Evolutionary conservation across 2,329 filamentous ascomycete genomes (phyloP), one percentile per base, ranked within the genome.

Genomic region (Penicillium janthinellum): DNA sequence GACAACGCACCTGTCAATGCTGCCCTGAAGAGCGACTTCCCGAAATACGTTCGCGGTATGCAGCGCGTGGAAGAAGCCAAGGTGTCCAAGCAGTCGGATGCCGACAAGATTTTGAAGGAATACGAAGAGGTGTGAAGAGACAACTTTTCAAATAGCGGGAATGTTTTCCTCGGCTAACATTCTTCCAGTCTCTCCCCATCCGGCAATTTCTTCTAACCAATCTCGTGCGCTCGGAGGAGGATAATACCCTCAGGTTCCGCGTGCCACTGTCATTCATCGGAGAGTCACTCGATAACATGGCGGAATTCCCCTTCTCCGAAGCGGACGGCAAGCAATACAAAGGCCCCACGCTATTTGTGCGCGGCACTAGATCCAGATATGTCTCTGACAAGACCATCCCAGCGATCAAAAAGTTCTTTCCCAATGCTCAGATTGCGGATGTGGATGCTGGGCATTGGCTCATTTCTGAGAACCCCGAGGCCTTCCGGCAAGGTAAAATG

Each of bases 141-240:
- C 28, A 58, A 62, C 5, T 31, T 14, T 11, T 7, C 12, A 3
- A n/a, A 52, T 10, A 6, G 5, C 6, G 3, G 4, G 4, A 14
- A 45, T 15, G 10, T 28, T 7, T 5, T 14, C 10, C 31, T 35
- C 20, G n/a, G 25, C 56, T 63, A 14, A 61, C 22, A 17, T 6
- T 28, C 11, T 11, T 1, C 11, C 54, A 87, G 81, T 86, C 88
- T 14, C 76, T 96, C 4, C 81, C 88, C 0, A 89, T 99, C 66
- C 88, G 95, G 2, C 93, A 97, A 72, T 99, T 98, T 75, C 84
- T 99, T 15, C 85, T 99, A 0, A 91, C 90, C 11, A 99, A 98
- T 73, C 81, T 98, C 41, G 77, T 89, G 66, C 85, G 88, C 5
- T 70, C 76, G 3, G 71, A 75, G 17, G 77, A 82, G 3, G 78